These are phyloP conservation scores for Backusella macrospora DNA, from an alignment of 192 early-diverging fungal species.

Conservation along the genomic window DNA sequence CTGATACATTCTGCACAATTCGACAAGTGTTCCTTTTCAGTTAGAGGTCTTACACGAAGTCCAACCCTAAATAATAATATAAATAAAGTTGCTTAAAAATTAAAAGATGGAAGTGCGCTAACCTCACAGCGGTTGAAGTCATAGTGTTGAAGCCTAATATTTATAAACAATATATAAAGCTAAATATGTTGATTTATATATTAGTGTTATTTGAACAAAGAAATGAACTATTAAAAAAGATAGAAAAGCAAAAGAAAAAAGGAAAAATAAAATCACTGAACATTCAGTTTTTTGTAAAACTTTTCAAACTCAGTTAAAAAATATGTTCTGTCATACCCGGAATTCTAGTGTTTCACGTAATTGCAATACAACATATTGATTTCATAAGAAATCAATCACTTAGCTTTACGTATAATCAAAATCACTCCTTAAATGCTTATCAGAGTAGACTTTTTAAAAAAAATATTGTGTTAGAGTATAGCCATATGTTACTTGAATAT, in stretches of 20 bases:
- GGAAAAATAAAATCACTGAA: conserved; percentile 10
- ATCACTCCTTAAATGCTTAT: no score
- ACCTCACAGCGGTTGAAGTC: conserved; percentile 46
- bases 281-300: neutral
- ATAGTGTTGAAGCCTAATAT: conserved; percentile 7
- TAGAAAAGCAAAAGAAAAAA: conserved; percentile 18
- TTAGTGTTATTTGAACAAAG: conserved; percentile 8
- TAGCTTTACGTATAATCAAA: neutral
- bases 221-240: conserved; percentile 10
- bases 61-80: conserved; percentile 61
- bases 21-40: conserved; percentile 68
- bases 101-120: conserved; percentile 12
- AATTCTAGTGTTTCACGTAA: neutral
- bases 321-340: neutral
- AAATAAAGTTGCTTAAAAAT: neutral
- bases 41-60: conserved; percentile 78
- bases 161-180: conserved; percentile 16
- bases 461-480: no score
- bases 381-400: neutral
- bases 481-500: no score
- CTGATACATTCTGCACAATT: conserved; percentile 66
- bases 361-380: neutral
- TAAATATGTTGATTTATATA: conserved; percentile 15
- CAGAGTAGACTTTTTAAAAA: no score
- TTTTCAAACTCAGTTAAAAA: conserved; percentile 3